These are phyloP conservation scores for Amoebophrya sp. DNA, from an alignment of 169 alveolate genomes.

Conservation along the genomic window DNA sequence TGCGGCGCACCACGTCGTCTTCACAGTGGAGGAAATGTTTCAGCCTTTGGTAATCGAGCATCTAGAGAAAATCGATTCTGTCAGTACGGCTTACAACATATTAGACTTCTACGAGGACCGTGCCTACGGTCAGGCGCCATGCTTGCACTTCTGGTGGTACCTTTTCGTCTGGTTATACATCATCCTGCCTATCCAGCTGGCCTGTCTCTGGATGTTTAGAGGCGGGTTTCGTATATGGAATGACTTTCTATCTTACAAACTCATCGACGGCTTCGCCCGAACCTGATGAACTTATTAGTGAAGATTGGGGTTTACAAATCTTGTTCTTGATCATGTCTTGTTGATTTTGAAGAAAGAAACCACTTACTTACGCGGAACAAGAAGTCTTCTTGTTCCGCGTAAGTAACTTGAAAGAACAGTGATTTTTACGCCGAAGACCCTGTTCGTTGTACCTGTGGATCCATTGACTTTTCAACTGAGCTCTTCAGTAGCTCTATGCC, in stretches of 20 bases:
- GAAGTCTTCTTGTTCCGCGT: no score
- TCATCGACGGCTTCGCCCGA: neutral
- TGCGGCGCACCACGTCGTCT: neutral
- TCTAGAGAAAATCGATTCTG: neutral
- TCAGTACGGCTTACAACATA: neutral
- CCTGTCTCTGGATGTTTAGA: neutral
- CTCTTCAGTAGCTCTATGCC: neutral
- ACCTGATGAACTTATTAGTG: neutral
- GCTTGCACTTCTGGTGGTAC: slow-evolving; percentile 24
- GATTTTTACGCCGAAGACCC: neutral
- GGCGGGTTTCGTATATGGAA: neutral
- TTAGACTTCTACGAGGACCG: neutral
- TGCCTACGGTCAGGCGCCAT: neutral
- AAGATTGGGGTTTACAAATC: neutral
- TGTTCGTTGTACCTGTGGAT: neutral
- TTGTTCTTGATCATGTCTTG: neutral
- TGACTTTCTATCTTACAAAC: neutral
- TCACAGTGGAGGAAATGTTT: neutral
- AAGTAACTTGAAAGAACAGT: neutral
- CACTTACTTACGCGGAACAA: neutral
- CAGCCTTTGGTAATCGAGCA: neutral
- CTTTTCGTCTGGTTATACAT: neutral
- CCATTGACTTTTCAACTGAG: neutral
- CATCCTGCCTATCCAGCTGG: neutral
- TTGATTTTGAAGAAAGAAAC: neutral